These are phyloP conservation scores for Boletus rufocinnamomeus DNA, from an alignment of 768 basidiomycete genomes.

Conservation along the genomic window DNA sequence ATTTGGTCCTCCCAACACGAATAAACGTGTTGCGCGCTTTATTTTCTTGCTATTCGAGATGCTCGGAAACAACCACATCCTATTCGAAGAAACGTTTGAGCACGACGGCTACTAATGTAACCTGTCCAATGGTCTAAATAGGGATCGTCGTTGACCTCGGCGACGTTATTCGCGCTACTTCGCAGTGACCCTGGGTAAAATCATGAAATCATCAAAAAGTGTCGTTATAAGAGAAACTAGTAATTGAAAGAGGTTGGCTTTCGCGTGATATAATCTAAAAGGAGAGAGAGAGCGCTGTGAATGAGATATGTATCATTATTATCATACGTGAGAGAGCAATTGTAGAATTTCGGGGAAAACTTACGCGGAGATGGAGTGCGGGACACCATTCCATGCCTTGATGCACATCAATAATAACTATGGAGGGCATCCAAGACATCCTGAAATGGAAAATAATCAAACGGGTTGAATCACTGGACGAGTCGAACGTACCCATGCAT, in stretches of 20 bases:
- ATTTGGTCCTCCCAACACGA: background rate
- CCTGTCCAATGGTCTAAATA: background rate
- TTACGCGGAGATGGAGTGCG: background rate
- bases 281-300: background rate
- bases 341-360: background rate
- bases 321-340: background rate
- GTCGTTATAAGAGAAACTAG: background rate
- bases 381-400: background rate
- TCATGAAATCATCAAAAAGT: background rate
- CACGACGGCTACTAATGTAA: background rate
- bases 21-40: background rate
- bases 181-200: too few relatives aligned
- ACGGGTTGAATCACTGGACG: too few relatives aligned
- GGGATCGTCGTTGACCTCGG: too few relatives aligned
- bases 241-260: background rate
- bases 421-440: constrained; percentile 20
- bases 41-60: background rate
- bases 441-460: background rate
- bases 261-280: background rate
- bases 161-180: too few relatives aligned
- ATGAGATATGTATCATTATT: background rate
- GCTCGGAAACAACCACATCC: background rate
- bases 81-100: background rate
- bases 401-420: background rate
- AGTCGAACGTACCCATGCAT: constrained; percentile 38